Evolutionary conservation across 257 asterid species (phyloP).

Genomic region (Perilla frutescens): DNA sequence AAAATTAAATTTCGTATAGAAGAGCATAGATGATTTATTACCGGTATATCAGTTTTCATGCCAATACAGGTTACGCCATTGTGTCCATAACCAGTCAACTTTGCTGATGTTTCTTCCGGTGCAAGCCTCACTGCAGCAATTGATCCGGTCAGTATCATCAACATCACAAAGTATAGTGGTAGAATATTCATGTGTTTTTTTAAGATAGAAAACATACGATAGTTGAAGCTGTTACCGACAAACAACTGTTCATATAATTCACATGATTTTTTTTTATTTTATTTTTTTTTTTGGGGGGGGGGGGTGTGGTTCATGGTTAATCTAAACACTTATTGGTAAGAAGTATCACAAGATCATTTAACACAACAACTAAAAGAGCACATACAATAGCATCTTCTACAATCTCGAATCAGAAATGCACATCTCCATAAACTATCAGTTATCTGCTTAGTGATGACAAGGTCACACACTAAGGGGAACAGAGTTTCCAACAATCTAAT

Average conservation of each 20-base stretch:
- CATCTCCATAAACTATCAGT: background rate
- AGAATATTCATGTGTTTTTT: slow-evolving; percentile 1
- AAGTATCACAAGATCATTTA: background rate
- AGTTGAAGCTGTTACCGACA: background rate
- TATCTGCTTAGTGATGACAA: background rate
- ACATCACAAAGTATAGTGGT: slow-evolving; percentile 27
- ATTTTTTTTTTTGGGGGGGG: no score
- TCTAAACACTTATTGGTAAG: background rate
- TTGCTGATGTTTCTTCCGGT: slow-evolving; percentile 73
- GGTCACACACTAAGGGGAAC: slow-evolving; percentile 15
- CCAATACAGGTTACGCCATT: slow-evolving; percentile 90
- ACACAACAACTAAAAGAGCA: background rate
- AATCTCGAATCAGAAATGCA: slow-evolving; percentile 4
- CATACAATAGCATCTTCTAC: background rate
- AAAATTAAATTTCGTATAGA: slow-evolving; percentile 27
- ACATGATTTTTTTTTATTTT: background rate
- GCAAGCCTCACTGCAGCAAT: slow-evolving; percentile 86
- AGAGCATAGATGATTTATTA: slow-evolving; percentile 37
- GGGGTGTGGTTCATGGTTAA: no score
- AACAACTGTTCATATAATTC: background rate
- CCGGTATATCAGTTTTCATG: slow-evolving; percentile 91
- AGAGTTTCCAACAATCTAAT: background rate
- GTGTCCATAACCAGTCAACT: slow-evolving; percentile 82
- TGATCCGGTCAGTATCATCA: slow-evolving; percentile 35
- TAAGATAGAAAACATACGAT: slow-evolving; percentile 21